phyloP scores from a whole-genome alignment of 805 yeast genomes.

The Candida ipomoeae region DNA sequence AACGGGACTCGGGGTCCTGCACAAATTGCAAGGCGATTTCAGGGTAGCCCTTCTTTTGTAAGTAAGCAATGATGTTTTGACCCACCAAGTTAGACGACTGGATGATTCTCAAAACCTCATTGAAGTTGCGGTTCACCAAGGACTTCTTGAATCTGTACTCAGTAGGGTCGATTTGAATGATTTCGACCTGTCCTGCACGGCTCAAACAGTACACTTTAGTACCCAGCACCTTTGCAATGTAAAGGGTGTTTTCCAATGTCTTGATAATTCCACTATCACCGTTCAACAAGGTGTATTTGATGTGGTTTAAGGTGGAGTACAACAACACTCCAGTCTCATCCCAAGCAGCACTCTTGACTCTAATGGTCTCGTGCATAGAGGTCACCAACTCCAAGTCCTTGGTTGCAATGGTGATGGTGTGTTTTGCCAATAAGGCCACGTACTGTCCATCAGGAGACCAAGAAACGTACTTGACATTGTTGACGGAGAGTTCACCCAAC shows the following conservation, averaged over 20 bases:
- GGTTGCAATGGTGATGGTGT: conserved; percentile 83
- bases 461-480: conserved; percentile 78
- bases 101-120: conserved; percentile 87
- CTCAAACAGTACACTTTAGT: conserved; percentile 73
- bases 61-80: conserved; percentile 91
- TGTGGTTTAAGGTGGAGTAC: conserved; percentile 92
- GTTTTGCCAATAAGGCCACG: conserved; percentile 86
- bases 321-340: conserved; percentile 89
- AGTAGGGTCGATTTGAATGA: conserved; percentile 82
- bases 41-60: conserved; percentile 93
- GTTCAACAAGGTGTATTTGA: conserved; percentile 86
- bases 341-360: conserved; percentile 97
- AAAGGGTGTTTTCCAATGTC: conserved; percentile 84
- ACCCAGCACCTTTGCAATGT: conserved; percentile 69
- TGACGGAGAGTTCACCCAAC: conserved; percentile 61
- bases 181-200: conserved; percentile 81
- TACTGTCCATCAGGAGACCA: conserved; percentile 89
- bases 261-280: conserved; percentile 95
- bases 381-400: conserved; percentile 73
- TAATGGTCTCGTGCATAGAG: conserved; percentile 90
- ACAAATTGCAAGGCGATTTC: conserved; percentile 97
- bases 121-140: conserved; percentile 80
- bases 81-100: conserved; percentile 90
- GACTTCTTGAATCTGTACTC: conserved; percentile 96
- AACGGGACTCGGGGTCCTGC: conserved; percentile 92